Conservation (phyloP, 1,284 basidiomycete species). For the Cutaneotrichosporon cutaneum region DNA sequence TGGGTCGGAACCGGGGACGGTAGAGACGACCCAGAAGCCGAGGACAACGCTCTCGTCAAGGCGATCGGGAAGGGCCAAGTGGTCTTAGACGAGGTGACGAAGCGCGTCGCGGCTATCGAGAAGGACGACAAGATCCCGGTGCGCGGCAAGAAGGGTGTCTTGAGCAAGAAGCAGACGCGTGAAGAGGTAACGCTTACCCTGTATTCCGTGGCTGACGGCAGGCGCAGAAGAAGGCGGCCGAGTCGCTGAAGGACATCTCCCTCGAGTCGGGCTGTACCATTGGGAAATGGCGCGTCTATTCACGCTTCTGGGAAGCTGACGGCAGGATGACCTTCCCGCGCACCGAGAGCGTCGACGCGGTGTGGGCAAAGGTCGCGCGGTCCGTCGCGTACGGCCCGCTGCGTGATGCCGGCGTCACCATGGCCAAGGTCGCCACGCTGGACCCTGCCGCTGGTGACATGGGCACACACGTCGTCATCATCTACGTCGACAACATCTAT, state of each 20-base stretch:
- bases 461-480: slow-evolving; percentile 31
- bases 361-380: slow-evolving; percentile 32
- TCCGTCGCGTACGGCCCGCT: slow-evolving; percentile 41
- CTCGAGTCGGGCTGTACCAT: slow-evolving; percentile 23
- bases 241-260: slow-evolving; percentile 31
- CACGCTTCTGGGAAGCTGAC: slow-evolving; percentile 7
- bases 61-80: slow-evolving; percentile 20
- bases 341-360: slow-evolving; percentile 28
- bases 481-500: slow-evolving; percentile 38
- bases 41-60: slow-evolving; percentile 7
- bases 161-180: slow-evolving; percentile 34
- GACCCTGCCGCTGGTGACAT: neutral
- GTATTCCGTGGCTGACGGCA: neutral
- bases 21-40: slow-evolving; percentile 25
- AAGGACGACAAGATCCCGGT: slow-evolving; percentile 33
- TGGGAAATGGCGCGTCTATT: slow-evolving; percentile 37
- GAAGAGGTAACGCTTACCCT: slow-evolving; percentile 26
- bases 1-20: slow-evolving; percentile 19
- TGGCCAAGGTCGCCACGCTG: slow-evolving; percentile 33
- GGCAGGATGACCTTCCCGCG: slow-evolving; percentile 33
- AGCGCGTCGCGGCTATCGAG: slow-evolving; percentile 29
- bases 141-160: slow-evolving; percentile 36
- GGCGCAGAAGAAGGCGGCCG: neutral
- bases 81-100: slow-evolving; percentile 26
- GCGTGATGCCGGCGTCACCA: slow-evolving; percentile 26